Percentiles rank a stretch among this genome's conserved stretches.
phyloP scores from a whole-genome alignment of 495 filamentous ascomycete species.

The Tuber aestivum region DNA sequence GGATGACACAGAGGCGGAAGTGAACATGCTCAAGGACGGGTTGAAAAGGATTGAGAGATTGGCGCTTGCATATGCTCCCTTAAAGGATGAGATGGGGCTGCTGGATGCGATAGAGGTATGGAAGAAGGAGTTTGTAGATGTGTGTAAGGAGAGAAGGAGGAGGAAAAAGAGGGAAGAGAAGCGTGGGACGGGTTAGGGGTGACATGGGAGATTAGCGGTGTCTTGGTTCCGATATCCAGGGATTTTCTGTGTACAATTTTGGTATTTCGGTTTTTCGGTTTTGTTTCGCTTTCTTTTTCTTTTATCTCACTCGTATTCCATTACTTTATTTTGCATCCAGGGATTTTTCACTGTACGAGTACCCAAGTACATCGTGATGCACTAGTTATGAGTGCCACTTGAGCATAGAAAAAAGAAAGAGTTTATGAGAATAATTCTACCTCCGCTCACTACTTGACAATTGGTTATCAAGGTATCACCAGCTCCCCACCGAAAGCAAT shows the following conservation, averaged over 20 bases:
- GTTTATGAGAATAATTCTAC: background rate
- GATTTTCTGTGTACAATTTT: background rate
- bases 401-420: background rate
- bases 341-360: conserved; percentile 1
- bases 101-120: conserved; percentile 30
- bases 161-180: conserved; percentile 32
- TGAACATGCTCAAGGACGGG: conserved; percentile 35
- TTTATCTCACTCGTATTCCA: too few species aligned
- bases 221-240: background rate
- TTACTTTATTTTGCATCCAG: background rate
- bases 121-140: conserved; percentile 31
- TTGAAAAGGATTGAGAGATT: conserved; percentile 36
- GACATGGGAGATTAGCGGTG: conserved; percentile 1
- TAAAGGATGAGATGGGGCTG: conserved; percentile 29
- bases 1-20: conserved; percentile 27
- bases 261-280: background rate
- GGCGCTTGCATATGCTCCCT: conserved; percentile 30
- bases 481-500: background rate
- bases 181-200: conserved; percentile 15
- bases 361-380: background rate
- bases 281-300: conserved; percentile 1
- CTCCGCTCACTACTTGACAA: background rate
- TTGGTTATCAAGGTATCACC: background rate
- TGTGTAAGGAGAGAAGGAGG: conserved; percentile 31
- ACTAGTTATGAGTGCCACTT: background rate